Evolutionary conservation across 768 basidiomycete species (phyloP), one percentile per base, ranked within the genome.

Genomic region (Arthromyces matolae): DNA sequence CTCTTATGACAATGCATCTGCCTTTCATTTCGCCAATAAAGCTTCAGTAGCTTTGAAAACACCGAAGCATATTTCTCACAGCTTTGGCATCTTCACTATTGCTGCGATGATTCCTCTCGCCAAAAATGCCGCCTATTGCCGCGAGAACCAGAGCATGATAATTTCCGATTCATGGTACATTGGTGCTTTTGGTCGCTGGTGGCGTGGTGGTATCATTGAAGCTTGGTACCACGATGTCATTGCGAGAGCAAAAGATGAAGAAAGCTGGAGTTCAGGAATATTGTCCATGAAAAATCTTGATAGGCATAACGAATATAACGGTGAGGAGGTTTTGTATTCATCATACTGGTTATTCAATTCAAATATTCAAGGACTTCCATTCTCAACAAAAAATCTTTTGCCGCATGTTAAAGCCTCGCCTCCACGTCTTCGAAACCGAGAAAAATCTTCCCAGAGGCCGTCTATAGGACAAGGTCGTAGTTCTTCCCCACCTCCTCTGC

Each of bases 31-130:
- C 64, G 83, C 89, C 42, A 95, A 89, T 69, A 88, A 92, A 57
- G 92, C 94, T 53, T 85, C 92, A 24, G 82, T 99, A 50, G 89
- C 91, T 3, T 78, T 99, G 37, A 87, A 91, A 48, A 99, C 95
- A 3, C 93, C 94, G 14, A 83, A 86, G 62, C 90, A 81, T 64
- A 80, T 87, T 56, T 90, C 93, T 64, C 86, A 88, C 56, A 87
- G 80, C 58, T 89, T 93, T 63, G 87, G 83, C 35, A 71, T 98
- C 53, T 89, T 93, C 64, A 91, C 92, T 38, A 75, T 96, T 62
- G 94, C 92, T 33, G 79, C 83, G 38, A 79, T 86, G 68, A 70
- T 83, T 18, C 86, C 85, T 47, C 70, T 76, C 47, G 64, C 74
- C 49, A 72, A 71, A 61, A n/a, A n/a, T n/a, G 60, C 70, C 46